Conservation (phyloP, 352 stramenopile species). For the Pythium phragmitis region DNA sequence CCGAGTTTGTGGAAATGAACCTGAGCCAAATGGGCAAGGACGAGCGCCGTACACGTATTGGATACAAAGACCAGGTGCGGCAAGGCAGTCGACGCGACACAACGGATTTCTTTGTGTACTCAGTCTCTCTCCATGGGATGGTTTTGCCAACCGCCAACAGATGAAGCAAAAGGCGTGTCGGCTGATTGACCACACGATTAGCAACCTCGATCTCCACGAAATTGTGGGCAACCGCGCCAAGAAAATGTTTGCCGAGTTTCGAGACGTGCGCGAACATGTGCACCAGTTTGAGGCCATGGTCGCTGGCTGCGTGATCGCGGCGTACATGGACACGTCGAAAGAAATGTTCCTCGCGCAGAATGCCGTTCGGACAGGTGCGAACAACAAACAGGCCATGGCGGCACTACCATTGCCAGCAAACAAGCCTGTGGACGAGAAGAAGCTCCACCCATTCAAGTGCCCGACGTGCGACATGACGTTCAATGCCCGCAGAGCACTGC, state of each 20-base stretch:
- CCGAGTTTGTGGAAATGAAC: slow-evolving; percentile 95
- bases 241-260: slow-evolving; percentile 96
- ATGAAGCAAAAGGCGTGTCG: slow-evolving; percentile 93
- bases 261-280: slow-evolving; percentile 94
- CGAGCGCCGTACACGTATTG: slow-evolving; percentile 93
- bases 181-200: slow-evolving; percentile 91
- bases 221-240: slow-evolving; percentile 94
- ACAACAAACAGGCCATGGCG: slow-evolving; percentile 49
- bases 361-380: slow-evolving; percentile 60
- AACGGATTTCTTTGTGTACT: slow-evolving; percentile 3
- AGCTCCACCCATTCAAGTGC: slow-evolving; percentile 83
- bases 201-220: slow-evolving; percentile 94
- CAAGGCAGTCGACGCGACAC: slow-evolving; percentile 1
- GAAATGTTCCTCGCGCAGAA: slow-evolving; percentile 87
- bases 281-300: slow-evolving; percentile 94
- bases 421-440: slow-evolving; percentile 87
- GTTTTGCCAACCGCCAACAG: slow-evolving; percentile 31
- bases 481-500: slow-evolving; percentile 78
- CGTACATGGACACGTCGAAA: slow-evolving; percentile 84
- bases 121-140: slow-evolving; percentile 6
- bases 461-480: slow-evolving; percentile 83
- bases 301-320: slow-evolving; percentile 84
- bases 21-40: slow-evolving; percentile 97
- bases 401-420: slow-evolving; percentile 53
- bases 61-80: slow-evolving; percentile 95